Conservation (phyloP, 2,329 filamentous ascomycete species). For the Cercospora sojina region DNA sequence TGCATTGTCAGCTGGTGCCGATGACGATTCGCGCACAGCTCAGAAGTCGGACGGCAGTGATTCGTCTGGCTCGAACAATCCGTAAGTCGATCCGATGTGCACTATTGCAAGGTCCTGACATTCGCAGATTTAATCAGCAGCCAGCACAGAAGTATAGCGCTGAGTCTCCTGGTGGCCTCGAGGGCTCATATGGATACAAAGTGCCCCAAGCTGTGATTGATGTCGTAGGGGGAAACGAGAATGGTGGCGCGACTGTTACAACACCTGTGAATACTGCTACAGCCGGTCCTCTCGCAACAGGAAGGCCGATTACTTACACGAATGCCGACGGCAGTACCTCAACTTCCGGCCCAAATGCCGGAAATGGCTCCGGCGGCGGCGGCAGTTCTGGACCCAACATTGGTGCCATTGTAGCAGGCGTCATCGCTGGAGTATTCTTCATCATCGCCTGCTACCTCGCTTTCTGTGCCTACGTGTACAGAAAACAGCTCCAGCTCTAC, state of each 20-base stretch:
- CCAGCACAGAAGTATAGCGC: constrained; percentile 47
- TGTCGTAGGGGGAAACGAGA: constrained; percentile 65
- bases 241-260: constrained; percentile 68
- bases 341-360: constrained; percentile 48
- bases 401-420: constrained; percentile 57
- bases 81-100: constrained; percentile 7
- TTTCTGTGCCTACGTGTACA: constrained; percentile 72
- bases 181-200: constrained; percentile 63
- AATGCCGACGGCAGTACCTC: constrained; percentile 44
- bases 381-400: constrained; percentile 43
- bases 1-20: constrained; percentile 56
- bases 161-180: constrained; percentile 57
- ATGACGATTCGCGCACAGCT: constrained; percentile 20
- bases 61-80: constrained; percentile 22
- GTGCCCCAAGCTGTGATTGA: constrained; percentile 65
- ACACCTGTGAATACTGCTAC: constrained; percentile 63
- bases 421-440: constrained; percentile 65
- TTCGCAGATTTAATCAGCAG: constrained; percentile 51
- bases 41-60: constrained; percentile 12
- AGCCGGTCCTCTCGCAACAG: constrained; percentile 68
- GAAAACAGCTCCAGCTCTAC: constrained; percentile 68
- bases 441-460: constrained; percentile 64
- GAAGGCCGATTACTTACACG: constrained; percentile 68
- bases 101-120: background rate
- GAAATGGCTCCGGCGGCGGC: constrained; percentile 14